A percentile compares a stretch with the other conserved stretches of the same genome.
Evolutionary conservation across 257 asterid species (phyloP).

Genomic region (Solanum infundibuliforme): DNA sequence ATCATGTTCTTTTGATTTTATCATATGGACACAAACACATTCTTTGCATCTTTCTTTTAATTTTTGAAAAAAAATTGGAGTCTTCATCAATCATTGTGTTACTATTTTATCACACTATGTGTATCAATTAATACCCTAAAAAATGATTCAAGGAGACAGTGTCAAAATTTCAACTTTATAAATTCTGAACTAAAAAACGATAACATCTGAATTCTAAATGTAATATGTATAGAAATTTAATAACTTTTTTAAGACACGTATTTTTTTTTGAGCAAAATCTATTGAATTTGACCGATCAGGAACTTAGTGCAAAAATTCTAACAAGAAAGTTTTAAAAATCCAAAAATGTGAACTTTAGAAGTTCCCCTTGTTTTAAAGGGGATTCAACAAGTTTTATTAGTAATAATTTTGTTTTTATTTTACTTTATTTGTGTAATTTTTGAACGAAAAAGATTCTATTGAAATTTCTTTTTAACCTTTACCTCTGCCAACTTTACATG

Average conservation of each 20-base stretch:
- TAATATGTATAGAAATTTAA: no score
- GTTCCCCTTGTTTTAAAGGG: background rate
- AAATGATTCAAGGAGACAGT: background rate
- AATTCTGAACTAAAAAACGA: background rate
- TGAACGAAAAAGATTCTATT: background rate
- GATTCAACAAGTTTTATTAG: background rate
- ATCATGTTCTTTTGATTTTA: constrained; percentile 5
- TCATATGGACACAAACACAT: background rate
- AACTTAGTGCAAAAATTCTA: background rate
- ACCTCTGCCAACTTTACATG: background rate
- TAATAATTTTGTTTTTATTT: background rate
- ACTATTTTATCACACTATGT: background rate
- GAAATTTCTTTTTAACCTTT: background rate
- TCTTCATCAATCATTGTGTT: background rate
- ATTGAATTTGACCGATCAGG: background rate
- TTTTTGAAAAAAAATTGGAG: background rate
- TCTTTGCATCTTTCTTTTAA: background rate
- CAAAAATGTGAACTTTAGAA: background rate
- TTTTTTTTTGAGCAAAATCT: no score
- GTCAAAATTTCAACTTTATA: background rate
- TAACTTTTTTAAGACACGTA: background rate
- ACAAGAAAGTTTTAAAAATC: background rate
- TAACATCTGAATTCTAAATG: background rate
- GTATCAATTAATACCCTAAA: no score
- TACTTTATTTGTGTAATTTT: background rate